Conservation (phyloP, 768 basidiomycete species). For the Naganishia onofrii region DNA sequence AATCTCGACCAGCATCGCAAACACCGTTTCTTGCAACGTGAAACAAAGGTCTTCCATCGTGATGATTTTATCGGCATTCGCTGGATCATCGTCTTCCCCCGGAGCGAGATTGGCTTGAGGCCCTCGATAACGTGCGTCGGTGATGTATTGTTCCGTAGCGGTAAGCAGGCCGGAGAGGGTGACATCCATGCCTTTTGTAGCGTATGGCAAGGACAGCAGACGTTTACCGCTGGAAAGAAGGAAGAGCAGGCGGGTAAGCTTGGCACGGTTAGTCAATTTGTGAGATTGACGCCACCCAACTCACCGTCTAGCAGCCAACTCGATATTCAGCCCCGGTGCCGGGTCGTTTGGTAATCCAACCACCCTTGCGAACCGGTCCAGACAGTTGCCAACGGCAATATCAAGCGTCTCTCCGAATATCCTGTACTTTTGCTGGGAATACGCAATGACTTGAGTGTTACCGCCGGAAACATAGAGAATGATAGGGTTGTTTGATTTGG, state of each 20-base stretch:
- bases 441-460: conserved; percentile 98
- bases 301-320: conserved; percentile 88
- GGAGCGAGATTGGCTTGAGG: conserved; percentile 51
- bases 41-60: conserved; percentile 96
- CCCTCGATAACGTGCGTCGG: conserved; percentile 68
- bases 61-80: conserved; percentile 63
- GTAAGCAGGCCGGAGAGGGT: conserved; percentile 92
- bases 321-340: conserved; percentile 93
- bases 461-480: conserved; percentile 98
- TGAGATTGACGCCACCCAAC: conserved; percentile 28
- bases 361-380: conserved; percentile 93
- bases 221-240: conserved; percentile 66
- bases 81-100: conserved; percentile 27
- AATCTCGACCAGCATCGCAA: conserved; percentile 97
- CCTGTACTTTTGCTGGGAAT: conserved; percentile 92
- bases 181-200: conserved; percentile 98
- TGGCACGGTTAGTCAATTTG: background rate
- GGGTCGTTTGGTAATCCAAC: conserved; percentile 94
- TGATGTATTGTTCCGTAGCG: conserved; percentile 79
- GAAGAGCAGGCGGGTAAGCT: background rate
- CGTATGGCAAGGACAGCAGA: conserved; percentile 79
- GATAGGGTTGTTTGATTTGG: conserved; percentile 88
- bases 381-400: conserved; percentile 98
- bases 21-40: conserved; percentile 93
- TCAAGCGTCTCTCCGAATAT: conserved; percentile 99